phyloP scores from a whole-genome alignment of 2,329 filamentous ascomycete genomes.

The Aspergillus latus region DNA sequence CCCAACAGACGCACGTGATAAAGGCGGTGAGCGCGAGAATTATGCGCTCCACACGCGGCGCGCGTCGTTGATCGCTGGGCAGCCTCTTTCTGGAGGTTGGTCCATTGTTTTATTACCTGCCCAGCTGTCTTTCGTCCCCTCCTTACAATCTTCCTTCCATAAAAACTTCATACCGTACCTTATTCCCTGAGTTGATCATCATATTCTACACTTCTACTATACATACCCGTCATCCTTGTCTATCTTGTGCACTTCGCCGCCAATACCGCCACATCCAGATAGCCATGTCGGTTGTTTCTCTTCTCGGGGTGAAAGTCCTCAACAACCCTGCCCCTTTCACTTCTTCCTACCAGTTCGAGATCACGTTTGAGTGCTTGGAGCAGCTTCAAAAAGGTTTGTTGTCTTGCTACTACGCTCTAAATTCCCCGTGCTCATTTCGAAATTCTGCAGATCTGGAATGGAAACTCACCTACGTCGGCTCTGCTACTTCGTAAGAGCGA shows the following conservation, averaged over 20 bases:
- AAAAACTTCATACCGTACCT: constrained; percentile 16
- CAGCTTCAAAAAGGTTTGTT: constrained; percentile 79
- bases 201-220: constrained; percentile 5
- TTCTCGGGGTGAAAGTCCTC: constrained; percentile 90
- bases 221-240: background rate
- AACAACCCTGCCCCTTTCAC: constrained; percentile 97
- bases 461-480: constrained; percentile 99
- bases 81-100: constrained; percentile 10
- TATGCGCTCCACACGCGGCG: constrained; percentile 27
- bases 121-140: constrained; percentile 16
- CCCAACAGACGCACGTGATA: constrained; percentile 29
- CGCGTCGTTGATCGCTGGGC: constrained; percentile 21
- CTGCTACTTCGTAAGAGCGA: constrained; percentile 79
- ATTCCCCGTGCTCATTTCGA: constrained; percentile 18
- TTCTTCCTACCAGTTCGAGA: constrained; percentile 93
- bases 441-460: constrained; percentile 79
- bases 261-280: constrained; percentile 18
- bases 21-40: constrained; percentile 34
- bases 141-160: constrained; percentile 15
- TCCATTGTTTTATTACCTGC: constrained; percentile 20
- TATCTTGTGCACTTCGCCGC: constrained; percentile 4
- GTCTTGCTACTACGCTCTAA: background rate
- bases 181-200: constrained; percentile 4
- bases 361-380: constrained; percentile 97
- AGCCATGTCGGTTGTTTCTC: constrained; percentile 91